Evolutionary conservation across 1,139 yeast genomes (phyloP), one percentile per base, ranked within the genome.

Genomic region (Sugiyamaella castrensis): DNA sequence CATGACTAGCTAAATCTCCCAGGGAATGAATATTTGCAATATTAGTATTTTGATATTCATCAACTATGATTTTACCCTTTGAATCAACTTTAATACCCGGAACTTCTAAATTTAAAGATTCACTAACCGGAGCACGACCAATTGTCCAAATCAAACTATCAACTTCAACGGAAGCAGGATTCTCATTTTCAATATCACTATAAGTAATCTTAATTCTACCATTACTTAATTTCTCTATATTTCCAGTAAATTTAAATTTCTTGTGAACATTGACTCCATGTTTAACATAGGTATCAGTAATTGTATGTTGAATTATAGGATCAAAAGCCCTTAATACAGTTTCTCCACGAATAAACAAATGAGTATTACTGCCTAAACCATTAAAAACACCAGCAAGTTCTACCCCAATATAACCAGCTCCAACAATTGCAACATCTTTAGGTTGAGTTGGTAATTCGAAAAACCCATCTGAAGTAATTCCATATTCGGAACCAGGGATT

Each of bases 371-470:
- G 11, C 95, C 96, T 53, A 92, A 76, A 30, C 89, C 88, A 56
- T 84, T 77, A 80, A 92, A 92, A 40, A 92, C 88, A 56, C 98
- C 98, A 4, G 97, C 86, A 49, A 92, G 78, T 71, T 92, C 99
- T 42, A 89, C 86, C 50, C 96, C 98, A 67, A 92, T 92, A 72
- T 92, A 92, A 41, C 99, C 99, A 35, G 97, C 97, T 59, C 99
- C 99, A 12, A 92, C 96, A 56, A 94, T 77, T 1, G 95, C 98
- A 28, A 92, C 98, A 46, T 82, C 76, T 69, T 87, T 84, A 43
- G 98, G 98, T 71, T 91, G 98, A 41, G 73, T 65, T 53, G 77
- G 82, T 58, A 92, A 74, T 56, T 78, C 80, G 64, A 92, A 92
- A 69, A 94, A 94, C 1, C 97, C 96, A 67, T 92, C 96, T 13